A percentile compares a stretch with the other conserved stretches of the same genome.
Conservation (phyloP, 352 stramenopile genomes). For the Pythium graminicola region DNA sequence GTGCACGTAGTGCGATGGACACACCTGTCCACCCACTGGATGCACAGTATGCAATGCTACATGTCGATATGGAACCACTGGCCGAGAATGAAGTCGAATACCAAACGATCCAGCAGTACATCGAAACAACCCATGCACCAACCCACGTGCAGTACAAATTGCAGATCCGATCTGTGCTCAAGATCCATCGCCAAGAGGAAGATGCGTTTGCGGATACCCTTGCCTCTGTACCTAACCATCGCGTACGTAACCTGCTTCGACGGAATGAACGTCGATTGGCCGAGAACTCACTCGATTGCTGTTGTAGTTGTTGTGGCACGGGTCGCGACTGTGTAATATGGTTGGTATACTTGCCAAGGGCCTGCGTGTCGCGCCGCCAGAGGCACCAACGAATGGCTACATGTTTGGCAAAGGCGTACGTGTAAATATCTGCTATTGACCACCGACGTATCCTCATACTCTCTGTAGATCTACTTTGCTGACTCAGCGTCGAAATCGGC, state of each 20-base stretch:
- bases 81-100: slow-evolving; percentile 38
- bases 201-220: slow-evolving; percentile 34
- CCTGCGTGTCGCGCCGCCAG: slow-evolving; percentile 58
- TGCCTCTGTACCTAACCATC: slow-evolving; percentile 45
- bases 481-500: slow-evolving; percentile 49
- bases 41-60: slow-evolving; percentile 48
- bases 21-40: slow-evolving; percentile 38
- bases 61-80: slow-evolving; percentile 42
- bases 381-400: slow-evolving; percentile 60
- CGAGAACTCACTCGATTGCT: not conserved
- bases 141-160: slow-evolving; percentile 29
- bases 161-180: slow-evolving; percentile 47
- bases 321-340: slow-evolving; percentile 58
- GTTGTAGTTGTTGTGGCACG: slow-evolving; percentile 68
- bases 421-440: not conserved
- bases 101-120: slow-evolving; percentile 45
- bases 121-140: slow-evolving; percentile 43
- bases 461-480: slow-evolving; percentile 61
- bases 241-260: slow-evolving; percentile 32
- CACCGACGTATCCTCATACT: slow-evolving; percentile 3
- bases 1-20: not conserved
- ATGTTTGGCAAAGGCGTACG: slow-evolving; percentile 70
- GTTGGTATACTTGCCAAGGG: slow-evolving; percentile 62
- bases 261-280: too few relatives aligned
- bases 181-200: slow-evolving; percentile 41